These are phyloP conservation scores for Eucalyptus erythrocorys DNA, from an alignment of 345 rosid genomes.

Conservation along the genomic window DNA sequence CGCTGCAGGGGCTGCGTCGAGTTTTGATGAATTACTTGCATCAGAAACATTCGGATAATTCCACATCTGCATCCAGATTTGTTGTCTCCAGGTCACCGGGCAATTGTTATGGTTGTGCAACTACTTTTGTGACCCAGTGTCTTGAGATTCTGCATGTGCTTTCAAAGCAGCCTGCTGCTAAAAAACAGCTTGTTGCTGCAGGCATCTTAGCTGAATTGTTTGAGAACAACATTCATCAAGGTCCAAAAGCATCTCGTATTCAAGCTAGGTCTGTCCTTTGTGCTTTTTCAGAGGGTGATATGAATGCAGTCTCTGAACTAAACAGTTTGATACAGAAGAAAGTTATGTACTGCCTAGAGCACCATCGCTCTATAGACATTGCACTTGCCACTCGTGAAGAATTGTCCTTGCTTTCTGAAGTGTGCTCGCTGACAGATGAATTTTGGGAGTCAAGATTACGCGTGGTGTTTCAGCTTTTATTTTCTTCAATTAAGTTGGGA, in stretches of 20 bases:
- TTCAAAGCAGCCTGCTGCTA: slow-evolving; percentile 65
- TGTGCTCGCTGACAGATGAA: slow-evolving; percentile 92
- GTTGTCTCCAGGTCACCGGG: slow-evolving; percentile 82
- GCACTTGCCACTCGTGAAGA: slow-evolving; percentile 92
- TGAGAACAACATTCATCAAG: slow-evolving; percentile 97
- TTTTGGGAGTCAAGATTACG: slow-evolving; percentile 97
- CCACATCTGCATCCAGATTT: slow-evolving; percentile 55
- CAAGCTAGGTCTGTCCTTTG: slow-evolving; percentile 94
- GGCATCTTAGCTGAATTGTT: slow-evolving; percentile 87
- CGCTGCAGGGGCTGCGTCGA: slow-evolving; percentile 93
- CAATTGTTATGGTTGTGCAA: slow-evolving; percentile 97
- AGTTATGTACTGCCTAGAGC: slow-evolving; percentile 96
- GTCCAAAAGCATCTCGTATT: slow-evolving; percentile 80
- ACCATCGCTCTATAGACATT: slow-evolving; percentile 97
- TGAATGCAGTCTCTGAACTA: slow-evolving; percentile 71
- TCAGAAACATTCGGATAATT: slow-evolving; percentile 67
- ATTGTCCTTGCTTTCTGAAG: slow-evolving; percentile 87
- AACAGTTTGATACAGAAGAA: slow-evolving; percentile 87
- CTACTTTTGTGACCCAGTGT: slow-evolving; percentile 87
- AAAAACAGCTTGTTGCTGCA: slow-evolving; percentile 85
- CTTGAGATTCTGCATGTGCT: slow-evolving; percentile 83
- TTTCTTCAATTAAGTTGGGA: slow-evolving; percentile 91
- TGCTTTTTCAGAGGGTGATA: slow-evolving; percentile 92
- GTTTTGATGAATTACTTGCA: slow-evolving; percentile 95
- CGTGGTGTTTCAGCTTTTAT: slow-evolving; percentile 83